phyloP scores from a whole-genome alignment of 129 eudicot genomes.

The Helichrysum umbraculigerum region DNA sequence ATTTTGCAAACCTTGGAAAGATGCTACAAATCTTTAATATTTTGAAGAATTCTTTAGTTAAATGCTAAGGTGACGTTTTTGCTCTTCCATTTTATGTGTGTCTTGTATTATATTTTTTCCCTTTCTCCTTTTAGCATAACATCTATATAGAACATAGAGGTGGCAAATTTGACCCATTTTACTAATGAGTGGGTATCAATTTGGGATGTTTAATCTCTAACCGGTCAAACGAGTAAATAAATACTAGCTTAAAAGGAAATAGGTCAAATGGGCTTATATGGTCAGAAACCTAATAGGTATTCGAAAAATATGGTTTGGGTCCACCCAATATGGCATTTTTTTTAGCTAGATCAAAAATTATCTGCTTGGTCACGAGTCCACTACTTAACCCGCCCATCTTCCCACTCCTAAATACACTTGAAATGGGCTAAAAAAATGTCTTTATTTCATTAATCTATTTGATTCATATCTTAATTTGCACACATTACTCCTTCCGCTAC shows the following conservation, averaged over 20 bases:
- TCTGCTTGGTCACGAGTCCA: too few relatives aligned
- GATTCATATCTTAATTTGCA: not conserved
- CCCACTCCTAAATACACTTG: not conserved
- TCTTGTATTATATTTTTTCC: not conserved
- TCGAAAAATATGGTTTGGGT: too few relatives aligned
- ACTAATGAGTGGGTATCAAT: too few relatives aligned
- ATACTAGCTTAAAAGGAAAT: not conserved
- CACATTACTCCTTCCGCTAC: not conserved
- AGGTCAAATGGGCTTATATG: too few relatives aligned
- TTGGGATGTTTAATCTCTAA: too few relatives aligned
- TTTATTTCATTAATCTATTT: not conserved
- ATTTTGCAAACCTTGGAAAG: constrained; percentile 8
- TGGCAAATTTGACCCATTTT: too few relatives aligned
- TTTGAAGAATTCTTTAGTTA: not conserved
- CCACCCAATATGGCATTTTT: too few relatives aligned
- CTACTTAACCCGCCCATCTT: not conserved
- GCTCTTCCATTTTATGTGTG: not conserved
- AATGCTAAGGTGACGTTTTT: not conserved
- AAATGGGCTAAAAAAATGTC: not conserved
- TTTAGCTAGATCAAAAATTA: too few relatives aligned
- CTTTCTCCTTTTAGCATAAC: not conserved
- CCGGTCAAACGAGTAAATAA: not conserved
- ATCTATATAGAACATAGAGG: not conserved
- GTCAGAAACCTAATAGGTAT: too few relatives aligned
- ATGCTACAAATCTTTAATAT: not conserved